Evolutionary conservation across 2,329 filamentous ascomycete genomes (phyloP), one percentile per base, ranked within the genome.

Genomic region (Botryotinia globosa): DNA sequence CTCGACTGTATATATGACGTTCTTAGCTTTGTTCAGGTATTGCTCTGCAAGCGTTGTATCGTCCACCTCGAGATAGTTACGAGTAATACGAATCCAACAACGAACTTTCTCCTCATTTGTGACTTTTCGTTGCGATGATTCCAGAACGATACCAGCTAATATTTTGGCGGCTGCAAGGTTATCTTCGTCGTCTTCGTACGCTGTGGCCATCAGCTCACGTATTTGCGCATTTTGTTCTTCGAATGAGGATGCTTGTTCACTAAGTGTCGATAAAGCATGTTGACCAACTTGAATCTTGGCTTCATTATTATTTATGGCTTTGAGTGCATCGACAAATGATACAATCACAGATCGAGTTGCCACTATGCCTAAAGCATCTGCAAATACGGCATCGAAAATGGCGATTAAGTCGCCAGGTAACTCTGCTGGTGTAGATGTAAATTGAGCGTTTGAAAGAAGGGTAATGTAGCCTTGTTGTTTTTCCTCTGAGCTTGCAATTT

Each of bases 21-120:
- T 95, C 84, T 98, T 98, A 82, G 97, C 92, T 82, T 95, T 94
- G 86, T 98, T 98, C 79, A 99, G 87, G 81, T 94, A 97, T 58
- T 88, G 89, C 81, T 97, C 94, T 59, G 96, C 96, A 51, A 88
- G 87, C 1, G 91, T 94, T 14, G 93, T 92, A 83, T 98, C 94
- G 81, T 97, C 95, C 65, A 94, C 93, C 84, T 99, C 95, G 75
- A 99, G 88, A 81, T 96, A 97, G 85, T 97, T 92, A 75, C 96
- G 90, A 80, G 97, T 94, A 80, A 99, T 97, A 74, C 95, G 92
- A 77, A 98, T 92, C 93, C 95, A 98, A 71, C 96, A 89, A 71
- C 87, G 86, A 14, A 94, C 93, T 83, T 94, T 94, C 77, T 95
- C 92, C 78, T 93, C 89, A 80, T 94, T 91, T 42, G 90, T 89